A percentile compares a stretch with the other conserved stretches of the same genome.
phyloP scores from a whole-genome alignment of 2,329 filamentous ascomycete genomes.

The Fusarium drepaniforme region DNA sequence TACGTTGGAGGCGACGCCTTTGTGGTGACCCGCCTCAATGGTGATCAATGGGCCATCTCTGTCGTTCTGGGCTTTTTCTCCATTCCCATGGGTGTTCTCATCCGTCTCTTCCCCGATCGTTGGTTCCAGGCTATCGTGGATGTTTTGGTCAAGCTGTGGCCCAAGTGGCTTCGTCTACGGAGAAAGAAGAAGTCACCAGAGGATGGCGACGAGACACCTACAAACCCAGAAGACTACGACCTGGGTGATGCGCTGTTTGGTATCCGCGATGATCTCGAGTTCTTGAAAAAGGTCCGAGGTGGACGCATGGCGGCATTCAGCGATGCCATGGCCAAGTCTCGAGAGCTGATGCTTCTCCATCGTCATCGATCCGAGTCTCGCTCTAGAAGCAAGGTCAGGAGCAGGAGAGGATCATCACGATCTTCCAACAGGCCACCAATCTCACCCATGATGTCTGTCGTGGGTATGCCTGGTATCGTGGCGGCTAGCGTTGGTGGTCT shows the following conservation, averaged over 20 bases:
- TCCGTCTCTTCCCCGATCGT: constrained; percentile 80
- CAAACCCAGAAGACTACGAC: constrained; percentile 34
- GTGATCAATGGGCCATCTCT: constrained; percentile 83
- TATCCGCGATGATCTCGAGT: constrained; percentile 36
- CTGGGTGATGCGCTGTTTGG: constrained; percentile 32
- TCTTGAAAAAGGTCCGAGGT: constrained; percentile 30
- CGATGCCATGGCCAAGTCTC: constrained; percentile 31
- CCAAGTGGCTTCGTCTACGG: constrained; percentile 27
- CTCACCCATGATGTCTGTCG: constrained; percentile 38
- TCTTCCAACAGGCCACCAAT: constrained; percentile 37
- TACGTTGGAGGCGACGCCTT: constrained; percentile 72
- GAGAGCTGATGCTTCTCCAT: constrained; percentile 33
- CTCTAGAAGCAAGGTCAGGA: constrained; percentile 30
- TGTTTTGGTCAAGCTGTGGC: constrained; percentile 23
- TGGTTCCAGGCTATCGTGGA: constrained; percentile 45
- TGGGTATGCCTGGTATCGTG: constrained; percentile 38
- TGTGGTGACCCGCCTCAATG: constrained; percentile 71
- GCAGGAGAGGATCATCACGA: constrained; percentile 31
- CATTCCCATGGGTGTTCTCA: constrained; percentile 78
- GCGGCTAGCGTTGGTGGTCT: constrained; percentile 34
- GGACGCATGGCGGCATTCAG: constrained; percentile 35
- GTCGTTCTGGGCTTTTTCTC: constrained; percentile 82
- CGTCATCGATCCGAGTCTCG: constrained; percentile 35
- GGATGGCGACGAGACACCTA: constrained; percentile 20
- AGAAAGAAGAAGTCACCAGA: constrained; percentile 34